Evolutionary conservation across 75 land plant genomes (phyloP), one percentile per base, ranked within the genome.

Genomic region (Cupressus sempervirens): DNA sequence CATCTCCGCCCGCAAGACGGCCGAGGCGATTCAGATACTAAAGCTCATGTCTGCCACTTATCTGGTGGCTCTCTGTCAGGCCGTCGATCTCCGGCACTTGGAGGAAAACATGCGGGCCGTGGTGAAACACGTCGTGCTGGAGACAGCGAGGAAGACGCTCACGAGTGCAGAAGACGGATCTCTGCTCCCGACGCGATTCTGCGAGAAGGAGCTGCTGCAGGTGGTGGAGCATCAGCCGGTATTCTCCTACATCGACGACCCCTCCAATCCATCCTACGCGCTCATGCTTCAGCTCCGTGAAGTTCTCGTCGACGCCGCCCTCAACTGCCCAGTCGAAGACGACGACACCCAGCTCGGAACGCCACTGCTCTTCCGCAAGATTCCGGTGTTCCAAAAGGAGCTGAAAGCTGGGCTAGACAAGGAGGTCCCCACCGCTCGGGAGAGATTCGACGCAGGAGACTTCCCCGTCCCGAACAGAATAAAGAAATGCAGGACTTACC

Each of bases 1-100:
- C 15, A 50, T 50, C 72, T 88, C 92, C 32, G 92, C 92, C 65
- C 58, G 90, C 15, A 88, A 89, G 85, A 91, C 91, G 46, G 92
- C 90, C 4, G 91, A 91, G 68, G 90, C 92, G 10, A 53, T 91
- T 6, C 88, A 91, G 53, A 91, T 91, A 34, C 70, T 91, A 43
- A 86, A 87, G 85, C 86, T 91, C 52, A 91, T 91, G 92, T 75
- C 84, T 3, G 53, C 90, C 40, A 88, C 91, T 5, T 91, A 82
- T 82, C 83, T 91, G 88, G 91, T 89, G 53, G 92, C 88, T 26
- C 86, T 91, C 34, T 91, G 92, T 84, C 92, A 91, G 76, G 53
- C 53, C 53, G 53, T 13, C 15, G 53, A 50, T 11, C 53, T 50
- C 53, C 53, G 53, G 13, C 53, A 50, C 53, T 50, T 50, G 53